Conservation (phyloP, 139 green algal species). For the Picochlorum sp. region DNA sequence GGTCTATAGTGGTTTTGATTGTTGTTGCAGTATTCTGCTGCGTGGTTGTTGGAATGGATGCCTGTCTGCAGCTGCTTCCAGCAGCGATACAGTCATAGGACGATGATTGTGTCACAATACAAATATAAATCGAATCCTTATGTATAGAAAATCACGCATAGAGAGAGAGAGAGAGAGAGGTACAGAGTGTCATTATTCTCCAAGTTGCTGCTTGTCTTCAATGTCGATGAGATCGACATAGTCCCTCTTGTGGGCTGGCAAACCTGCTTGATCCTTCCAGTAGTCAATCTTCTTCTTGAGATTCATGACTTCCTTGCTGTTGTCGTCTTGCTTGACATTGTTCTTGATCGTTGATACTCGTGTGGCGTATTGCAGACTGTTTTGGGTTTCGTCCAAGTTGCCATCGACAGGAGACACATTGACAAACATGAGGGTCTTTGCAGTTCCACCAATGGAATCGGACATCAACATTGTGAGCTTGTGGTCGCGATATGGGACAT, state of each 20-base stretch:
- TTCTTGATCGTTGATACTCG: conserved; percentile 95
- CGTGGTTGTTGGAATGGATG: no score
- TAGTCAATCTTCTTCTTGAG: conserved; percentile 78
- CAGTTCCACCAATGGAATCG: conserved; percentile 74
- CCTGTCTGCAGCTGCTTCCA: no score
- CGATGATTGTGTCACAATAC: no score
- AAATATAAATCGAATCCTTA: no score
- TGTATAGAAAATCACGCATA: background rate
- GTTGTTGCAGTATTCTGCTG: no score
- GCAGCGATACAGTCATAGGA: no score
- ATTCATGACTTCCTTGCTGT: conserved; percentile 70
- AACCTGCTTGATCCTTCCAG: conserved; percentile 86
- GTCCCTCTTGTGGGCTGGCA: conserved; percentile 53
- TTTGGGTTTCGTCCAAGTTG: conserved; percentile 90
- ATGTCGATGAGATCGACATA: conserved; percentile 36
- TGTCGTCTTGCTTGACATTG: conserved; percentile 71
- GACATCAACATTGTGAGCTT: conserved; percentile 99
- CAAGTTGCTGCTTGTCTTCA: conserved; percentile 10
- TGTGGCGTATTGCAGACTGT: conserved; percentile 74
- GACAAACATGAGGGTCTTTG: conserved; percentile 73
- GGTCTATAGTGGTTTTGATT: background rate
- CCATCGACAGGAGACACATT: conserved; percentile 75
- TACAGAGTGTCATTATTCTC: conserved; percentile 7
- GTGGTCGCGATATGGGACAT: conserved; percentile 89
- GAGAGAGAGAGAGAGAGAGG: background rate